These are phyloP conservation scores for Teunomyces lycoperdinae DNA, from an alignment of 805 yeast species.

Conservation along the genomic window DNA sequence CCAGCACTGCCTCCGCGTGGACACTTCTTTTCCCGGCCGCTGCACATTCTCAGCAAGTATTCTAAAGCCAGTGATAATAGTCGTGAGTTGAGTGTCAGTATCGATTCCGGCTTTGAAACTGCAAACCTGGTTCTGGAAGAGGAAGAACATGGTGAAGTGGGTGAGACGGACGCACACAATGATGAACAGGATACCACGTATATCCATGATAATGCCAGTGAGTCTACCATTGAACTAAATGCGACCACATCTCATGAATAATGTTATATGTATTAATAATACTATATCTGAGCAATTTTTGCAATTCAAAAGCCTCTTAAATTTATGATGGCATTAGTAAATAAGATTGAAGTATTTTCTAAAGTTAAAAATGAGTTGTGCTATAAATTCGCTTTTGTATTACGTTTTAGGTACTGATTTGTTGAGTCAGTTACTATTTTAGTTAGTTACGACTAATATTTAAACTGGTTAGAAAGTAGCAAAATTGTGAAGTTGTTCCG, in stretches of 20 bases:
- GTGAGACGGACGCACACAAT: not conserved
- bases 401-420: not conserved
- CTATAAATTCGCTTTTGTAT: not conserved
- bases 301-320: too few relatives aligned
- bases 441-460: too few relatives aligned
- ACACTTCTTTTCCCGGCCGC: slow-evolving; percentile 19
- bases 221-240: slow-evolving; percentile 5
- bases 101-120: slow-evolving; percentile 10
- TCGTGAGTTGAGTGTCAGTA: slow-evolving; percentile 16
- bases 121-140: not conserved
- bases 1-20: slow-evolving; percentile 7
- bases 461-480: too few relatives aligned
- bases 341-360: too few relatives aligned
- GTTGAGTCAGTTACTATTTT: too few relatives aligned
- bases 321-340: too few relatives aligned
- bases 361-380: too few relatives aligned
- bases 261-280: too few relatives aligned
- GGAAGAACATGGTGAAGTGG: not conserved
- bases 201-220: not conserved
- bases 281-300: too few relatives aligned
- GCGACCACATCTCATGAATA: too few relatives aligned
- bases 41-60: slow-evolving; percentile 23
- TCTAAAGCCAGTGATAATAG: slow-evolving; percentile 6
- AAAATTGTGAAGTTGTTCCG: too few relatives aligned
- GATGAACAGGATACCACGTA: not conserved